A percentile compares a stretch with the other conserved stretches of the same genome.
Conservation (phyloP, 139 green algal genomes). For the Pseudopediastrum boryanum region DNA sequence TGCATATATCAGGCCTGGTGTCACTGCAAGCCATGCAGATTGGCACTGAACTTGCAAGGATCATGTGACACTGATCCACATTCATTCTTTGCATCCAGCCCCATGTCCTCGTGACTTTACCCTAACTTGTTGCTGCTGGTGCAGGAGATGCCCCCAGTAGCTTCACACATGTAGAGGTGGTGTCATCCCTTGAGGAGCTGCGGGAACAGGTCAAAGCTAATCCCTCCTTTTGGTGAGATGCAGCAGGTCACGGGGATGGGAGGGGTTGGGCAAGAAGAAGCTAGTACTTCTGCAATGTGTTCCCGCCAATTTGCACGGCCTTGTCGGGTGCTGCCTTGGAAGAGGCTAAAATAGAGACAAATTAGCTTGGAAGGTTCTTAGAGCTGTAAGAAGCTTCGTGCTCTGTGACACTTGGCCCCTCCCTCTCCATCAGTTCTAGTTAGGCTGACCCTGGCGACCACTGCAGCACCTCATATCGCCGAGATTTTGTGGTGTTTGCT, state of each 20-base stretch:
- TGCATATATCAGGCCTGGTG: no score
- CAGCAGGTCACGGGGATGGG: background rate
- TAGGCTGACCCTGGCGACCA: no score
- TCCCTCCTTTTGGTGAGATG: constrained; percentile 22
- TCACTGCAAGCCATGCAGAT: no score
- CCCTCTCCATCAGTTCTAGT: no score
- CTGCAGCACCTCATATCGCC: no score
- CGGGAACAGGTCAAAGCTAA: constrained; percentile 14
- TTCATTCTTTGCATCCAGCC: no score
- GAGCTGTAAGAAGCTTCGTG: background rate
- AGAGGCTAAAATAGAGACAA: background rate
- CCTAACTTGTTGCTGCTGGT: no score
- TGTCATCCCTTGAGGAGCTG: background rate
- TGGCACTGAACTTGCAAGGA: no score
- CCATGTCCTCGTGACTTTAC: no score
- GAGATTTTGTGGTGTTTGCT: no score
- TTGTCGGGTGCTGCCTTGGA: background rate
- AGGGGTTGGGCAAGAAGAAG: background rate
- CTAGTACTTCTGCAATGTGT: background rate
- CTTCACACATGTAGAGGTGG: background rate
- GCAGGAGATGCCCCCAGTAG: background rate
- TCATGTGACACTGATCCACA: no score
- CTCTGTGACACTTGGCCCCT: no score
- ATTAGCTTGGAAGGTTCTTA: background rate
- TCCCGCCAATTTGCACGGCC: background rate